Percentiles rank a stretch among this genome's conserved stretches.
These are phyloP conservation scores for Pseudohalonectria lignicola DNA, from an alignment of 2,329 filamentous ascomycete genomes.

Conservation along the genomic window DNA sequence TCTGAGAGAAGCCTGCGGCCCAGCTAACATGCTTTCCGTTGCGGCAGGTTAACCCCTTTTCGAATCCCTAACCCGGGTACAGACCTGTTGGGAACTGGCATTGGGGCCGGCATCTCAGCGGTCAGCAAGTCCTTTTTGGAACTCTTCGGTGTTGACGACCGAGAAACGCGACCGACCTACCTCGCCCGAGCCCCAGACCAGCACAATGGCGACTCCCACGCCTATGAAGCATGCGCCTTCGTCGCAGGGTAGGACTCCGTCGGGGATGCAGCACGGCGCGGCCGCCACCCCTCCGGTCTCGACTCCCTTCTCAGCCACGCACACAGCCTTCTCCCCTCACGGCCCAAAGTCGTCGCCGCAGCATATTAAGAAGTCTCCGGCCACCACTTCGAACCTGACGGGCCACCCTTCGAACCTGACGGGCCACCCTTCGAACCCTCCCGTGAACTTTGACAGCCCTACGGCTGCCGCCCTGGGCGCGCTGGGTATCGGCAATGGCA, in stretches of 20 bases:
- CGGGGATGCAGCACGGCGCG: conserved; percentile 31
- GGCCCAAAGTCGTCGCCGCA: conserved; percentile 51
- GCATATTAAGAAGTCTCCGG: conserved; percentile 53
- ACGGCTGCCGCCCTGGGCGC: conserved; percentile 50
- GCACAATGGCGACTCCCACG: conserved; percentile 41
- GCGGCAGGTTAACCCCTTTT: too few species aligned
- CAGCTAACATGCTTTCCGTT: too few species aligned
- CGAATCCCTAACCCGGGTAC: too few species aligned
- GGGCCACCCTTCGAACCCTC: conserved; percentile 30
- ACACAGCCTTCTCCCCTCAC: conserved; percentile 48
- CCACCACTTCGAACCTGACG: conserved; percentile 36
- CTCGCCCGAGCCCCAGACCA: too few species aligned
- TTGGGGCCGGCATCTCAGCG: too few species aligned
- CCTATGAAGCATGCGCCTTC: conserved; percentile 37
- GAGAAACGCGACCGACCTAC: too few species aligned
- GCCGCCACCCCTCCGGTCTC: conserved; percentile 55
- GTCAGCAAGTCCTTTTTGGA: too few species aligned
- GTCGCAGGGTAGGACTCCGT: conserved; percentile 38
- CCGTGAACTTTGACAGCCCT: conserved; percentile 53
- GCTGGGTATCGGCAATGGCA: conserved; percentile 33
- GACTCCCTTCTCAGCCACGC: conserved; percentile 50
- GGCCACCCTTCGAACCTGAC: conserved; percentile 31
- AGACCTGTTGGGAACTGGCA: too few species aligned
- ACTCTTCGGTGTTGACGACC: too few species aligned
- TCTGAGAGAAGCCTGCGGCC: too few species aligned